Conservation (phyloP, 768 basidiomycete genomes). For the Punctularia strigosozonata region DNA sequence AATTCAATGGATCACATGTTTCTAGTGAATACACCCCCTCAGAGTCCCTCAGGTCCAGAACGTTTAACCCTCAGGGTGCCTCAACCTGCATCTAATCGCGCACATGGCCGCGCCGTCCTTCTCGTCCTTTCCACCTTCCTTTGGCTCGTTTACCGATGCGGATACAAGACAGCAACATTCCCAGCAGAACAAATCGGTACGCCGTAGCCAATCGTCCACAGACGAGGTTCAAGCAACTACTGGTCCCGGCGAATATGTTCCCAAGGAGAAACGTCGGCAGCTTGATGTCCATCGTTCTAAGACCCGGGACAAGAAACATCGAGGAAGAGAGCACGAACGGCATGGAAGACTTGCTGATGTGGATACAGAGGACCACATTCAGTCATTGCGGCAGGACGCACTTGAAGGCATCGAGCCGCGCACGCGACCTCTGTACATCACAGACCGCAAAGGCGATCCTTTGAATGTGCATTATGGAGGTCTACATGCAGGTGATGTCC, state of each 20-base stretch:
- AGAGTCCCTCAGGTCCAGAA: no score
- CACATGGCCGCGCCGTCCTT: slow-evolving; percentile 45
- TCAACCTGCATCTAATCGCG: no score
- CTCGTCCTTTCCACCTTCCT: slow-evolving; percentile 52
- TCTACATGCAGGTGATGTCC: slow-evolving; percentile 47
- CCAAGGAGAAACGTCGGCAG: no score
- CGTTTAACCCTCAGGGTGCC: no score
- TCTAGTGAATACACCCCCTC: no score
- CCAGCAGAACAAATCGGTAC: slow-evolving; percentile 6
- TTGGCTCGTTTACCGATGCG: slow-evolving; percentile 60
- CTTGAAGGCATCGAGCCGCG: slow-evolving; percentile 15
- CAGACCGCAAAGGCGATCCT: slow-evolving; percentile 55
- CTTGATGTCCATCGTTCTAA: no score
- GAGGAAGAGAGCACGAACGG: neutral
- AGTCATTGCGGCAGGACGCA: slow-evolving; percentile 17
- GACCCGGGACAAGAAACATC: slow-evolving; percentile 6
- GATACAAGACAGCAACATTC: slow-evolving; percentile 25
- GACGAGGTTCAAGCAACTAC: no score
- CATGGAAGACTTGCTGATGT: neutral
- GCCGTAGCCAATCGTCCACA: slow-evolving; percentile 4
- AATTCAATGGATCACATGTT: no score
- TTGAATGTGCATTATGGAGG: slow-evolving; percentile 61
- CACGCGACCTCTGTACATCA: slow-evolving; percentile 35
- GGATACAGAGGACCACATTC: slow-evolving; percentile 2
- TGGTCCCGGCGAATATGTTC: no score